A percentile compares a stretch with the other conserved stretches of the same genome.
phyloP scores from a whole-genome alignment of 805 yeast species.

The Kazachstania taianensis region DNA sequence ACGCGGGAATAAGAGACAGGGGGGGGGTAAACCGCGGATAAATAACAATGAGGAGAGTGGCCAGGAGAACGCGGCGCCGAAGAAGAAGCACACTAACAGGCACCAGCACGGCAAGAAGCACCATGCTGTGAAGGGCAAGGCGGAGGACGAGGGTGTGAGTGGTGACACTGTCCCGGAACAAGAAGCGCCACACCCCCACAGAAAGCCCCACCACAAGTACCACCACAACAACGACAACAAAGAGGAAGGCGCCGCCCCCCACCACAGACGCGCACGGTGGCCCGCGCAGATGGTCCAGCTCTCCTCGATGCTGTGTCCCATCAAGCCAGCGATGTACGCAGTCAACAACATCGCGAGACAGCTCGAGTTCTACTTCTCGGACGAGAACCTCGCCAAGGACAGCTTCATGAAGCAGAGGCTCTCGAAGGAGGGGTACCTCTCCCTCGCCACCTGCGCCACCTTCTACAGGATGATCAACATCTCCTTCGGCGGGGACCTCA shows the following conservation, averaged over 20 bases:
- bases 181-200: conserved; percentile 4
- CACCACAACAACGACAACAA: conserved; percentile 12
- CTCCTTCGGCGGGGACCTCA: conserved; percentile 35
- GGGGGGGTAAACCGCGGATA: background rate
- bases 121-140: background rate
- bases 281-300: conserved; percentile 19
- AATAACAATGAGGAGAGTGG: background rate
- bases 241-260: conserved; percentile 6
- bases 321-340: conserved; percentile 21
- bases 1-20: background rate
- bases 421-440: conserved; percentile 25
- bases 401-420: conserved; percentile 70
- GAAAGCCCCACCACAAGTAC: conserved; percentile 12
- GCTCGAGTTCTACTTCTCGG: conserved; percentile 82
- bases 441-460: conserved; percentile 21
- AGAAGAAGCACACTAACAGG: conserved; percentile 2
- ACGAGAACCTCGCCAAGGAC: conserved; percentile 81
- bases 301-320: conserved; percentile 11
- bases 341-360: conserved; percentile 38
- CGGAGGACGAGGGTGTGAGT: conserved; percentile 1
- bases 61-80: conserved; percentile 1
- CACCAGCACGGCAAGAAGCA: background rate
- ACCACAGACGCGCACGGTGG: conserved; percentile 3
- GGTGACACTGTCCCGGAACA: conserved; percentile 1
- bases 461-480: conserved; percentile 37